Base-by-base conservation (phyloP, 495 filamentous ascomycete genomes). In the Aspergillus heteromorphus region DNA sequence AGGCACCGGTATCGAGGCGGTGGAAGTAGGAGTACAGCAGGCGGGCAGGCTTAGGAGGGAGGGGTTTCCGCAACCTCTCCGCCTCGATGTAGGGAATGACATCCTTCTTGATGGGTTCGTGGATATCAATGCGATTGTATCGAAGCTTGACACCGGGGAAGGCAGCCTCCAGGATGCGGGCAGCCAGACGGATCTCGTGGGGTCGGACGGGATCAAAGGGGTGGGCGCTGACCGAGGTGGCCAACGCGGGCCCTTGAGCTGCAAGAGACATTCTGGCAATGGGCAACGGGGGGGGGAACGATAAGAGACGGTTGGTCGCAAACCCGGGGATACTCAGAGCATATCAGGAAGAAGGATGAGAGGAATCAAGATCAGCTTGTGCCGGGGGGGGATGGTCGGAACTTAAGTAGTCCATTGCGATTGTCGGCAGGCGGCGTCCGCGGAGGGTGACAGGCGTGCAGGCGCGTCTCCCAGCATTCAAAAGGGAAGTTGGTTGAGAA, bases 81-180 rank as follows among this genome's bases (percentile, higher is more conserved):
- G 72, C 71, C 54, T 75, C 72, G 11, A 75, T 64, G 48, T 71
- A 75, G 6, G 72, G 72, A 31, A 75, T 51, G 3, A 71, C 68
- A 38, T 75, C 72, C 52, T 66, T 61, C 48, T 75, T 75, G 56
- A 67, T 62, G 14, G 72, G 72, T 40, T 75, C 72, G 10, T 74
- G 66, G 7, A 77, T 64, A 57, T 77, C 73, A 56, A 77, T 75
- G 17, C 71, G 64, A 54, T 77, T 77, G 49, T 73, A 72, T 10
- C 73, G 70, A 51, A 77, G 57, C 49, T 69, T 59, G 23, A 71
- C 67, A 16, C 64, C 71, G 0, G 72, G 65, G 41, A 77, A 74
- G 13, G 72, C 62, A 4, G 67, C 62, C 51, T 74, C 63, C 40
- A 77, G 52, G 40, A 77, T 61, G 21, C 64, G 67, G 5, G 70